These are phyloP conservation scores for Epichloe brachyelytri DNA, from an alignment of 2,329 filamentous ascomycete species.

Conservation along the genomic window DNA sequence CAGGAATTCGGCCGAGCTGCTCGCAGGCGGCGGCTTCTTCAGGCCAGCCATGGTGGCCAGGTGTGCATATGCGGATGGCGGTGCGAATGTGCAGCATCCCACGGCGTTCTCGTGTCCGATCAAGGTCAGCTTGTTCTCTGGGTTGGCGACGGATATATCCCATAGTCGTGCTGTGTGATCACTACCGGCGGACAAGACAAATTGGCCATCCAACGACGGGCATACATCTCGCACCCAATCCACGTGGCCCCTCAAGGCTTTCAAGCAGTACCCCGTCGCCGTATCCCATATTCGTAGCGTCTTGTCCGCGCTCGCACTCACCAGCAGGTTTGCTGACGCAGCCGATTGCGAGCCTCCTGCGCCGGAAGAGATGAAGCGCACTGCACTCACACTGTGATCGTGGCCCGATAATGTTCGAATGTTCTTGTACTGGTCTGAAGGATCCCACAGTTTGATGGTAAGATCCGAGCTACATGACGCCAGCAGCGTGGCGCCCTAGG, in stretches of 20 bases:
- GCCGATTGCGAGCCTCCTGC: constrained; percentile 66
- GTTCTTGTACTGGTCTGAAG: constrained; percentile 82
- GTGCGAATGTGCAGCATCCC: constrained; percentile 79
- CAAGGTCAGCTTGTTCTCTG: constrained; percentile 64
- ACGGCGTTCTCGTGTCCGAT: constrained; percentile 76
- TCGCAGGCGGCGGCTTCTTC: constrained; percentile 65
- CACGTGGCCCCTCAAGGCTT: constrained; percentile 67
- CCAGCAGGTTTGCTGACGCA: constrained; percentile 62
- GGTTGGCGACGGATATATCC: constrained; percentile 54
- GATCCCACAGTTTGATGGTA: constrained; percentile 93
- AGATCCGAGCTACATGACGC: constrained; percentile 62
- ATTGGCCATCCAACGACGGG: constrained; percentile 73
- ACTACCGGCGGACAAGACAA: constrained; percentile 65
- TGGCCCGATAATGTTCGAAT: constrained; percentile 84
- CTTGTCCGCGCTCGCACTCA: constrained; percentile 73
- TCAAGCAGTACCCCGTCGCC: constrained; percentile 79
- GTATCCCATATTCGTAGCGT: constrained; percentile 83
- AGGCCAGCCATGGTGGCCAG: constrained; percentile 66
- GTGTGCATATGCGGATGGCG: constrained; percentile 63
- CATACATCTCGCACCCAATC: constrained; percentile 82
- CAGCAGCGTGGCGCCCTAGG: constrained; percentile 60
- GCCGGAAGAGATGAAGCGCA: constrained; percentile 75
- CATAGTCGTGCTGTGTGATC: constrained; percentile 73
- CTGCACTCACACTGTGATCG: constrained; percentile 77
- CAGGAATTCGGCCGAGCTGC: constrained; percentile 72